Conservation (phyloP, 805 yeast species). For the Pichia nanzhaoensis region DNA sequence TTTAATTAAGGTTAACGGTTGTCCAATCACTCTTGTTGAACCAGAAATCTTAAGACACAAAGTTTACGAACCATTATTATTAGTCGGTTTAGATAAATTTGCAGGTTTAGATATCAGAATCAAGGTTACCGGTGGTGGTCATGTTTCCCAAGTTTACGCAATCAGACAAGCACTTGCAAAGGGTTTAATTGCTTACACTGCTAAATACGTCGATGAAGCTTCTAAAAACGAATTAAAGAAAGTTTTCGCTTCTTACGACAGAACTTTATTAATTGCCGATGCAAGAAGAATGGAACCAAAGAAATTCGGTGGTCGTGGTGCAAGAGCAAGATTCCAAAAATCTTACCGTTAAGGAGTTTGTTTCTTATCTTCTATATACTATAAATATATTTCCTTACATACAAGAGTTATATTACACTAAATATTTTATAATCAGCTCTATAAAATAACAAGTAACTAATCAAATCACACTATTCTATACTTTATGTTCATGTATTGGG, state of each 20-base stretch:
- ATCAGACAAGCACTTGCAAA: slow-evolving; percentile 99
- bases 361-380: not conserved
- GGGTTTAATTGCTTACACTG: slow-evolving; percentile 99
- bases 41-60: slow-evolving; percentile 99
- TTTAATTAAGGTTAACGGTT: slow-evolving; percentile 97
- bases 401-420: too few relatives aligned
- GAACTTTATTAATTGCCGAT: slow-evolving; percentile 98
- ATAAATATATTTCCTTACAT: not conserved
- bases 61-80: slow-evolving; percentile 98
- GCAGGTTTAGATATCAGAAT: slow-evolving; percentile 98
- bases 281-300: slow-evolving; percentile 99
- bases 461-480: too few relatives aligned
- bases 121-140: slow-evolving; percentile 99
- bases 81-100: slow-evolving; percentile 98
- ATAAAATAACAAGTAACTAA: too few relatives aligned
- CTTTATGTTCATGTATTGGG: too few relatives aligned
- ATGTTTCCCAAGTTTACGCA: slow-evolving; percentile 99
- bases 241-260: slow-evolving; percentile 95
- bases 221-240: slow-evolving; percentile 99
- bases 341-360: slow-evolving; percentile 84
- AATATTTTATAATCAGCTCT: too few relatives aligned
- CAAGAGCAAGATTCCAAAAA: slow-evolving; percentile 99
- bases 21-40: slow-evolving; percentile 98
- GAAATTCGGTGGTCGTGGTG: slow-evolving; percentile 99
- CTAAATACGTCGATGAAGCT: slow-evolving; percentile 98